Conservation (phyloP, 306 rosid species). For the Abrus precatorius region DNA sequence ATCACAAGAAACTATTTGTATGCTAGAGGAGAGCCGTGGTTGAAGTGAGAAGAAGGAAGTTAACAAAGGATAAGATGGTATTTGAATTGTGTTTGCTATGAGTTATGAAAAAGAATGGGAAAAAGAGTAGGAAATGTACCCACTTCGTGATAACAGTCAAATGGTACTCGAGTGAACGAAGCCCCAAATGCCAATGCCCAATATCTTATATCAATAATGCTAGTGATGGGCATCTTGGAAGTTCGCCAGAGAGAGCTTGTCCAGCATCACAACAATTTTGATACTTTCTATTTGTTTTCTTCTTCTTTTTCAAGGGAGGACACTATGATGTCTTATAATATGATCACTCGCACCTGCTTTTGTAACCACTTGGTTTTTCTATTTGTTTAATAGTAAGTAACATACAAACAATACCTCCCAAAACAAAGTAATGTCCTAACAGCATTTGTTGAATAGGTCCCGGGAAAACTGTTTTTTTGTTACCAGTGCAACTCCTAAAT, state of each 20-base stretch:
- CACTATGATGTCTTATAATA: slow-evolving; percentile 49
- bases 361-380: slow-evolving; percentile 42
- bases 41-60: not conserved
- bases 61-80: not conserved
- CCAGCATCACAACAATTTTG: slow-evolving; percentile 51
- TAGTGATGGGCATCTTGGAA: slow-evolving; percentile 51
- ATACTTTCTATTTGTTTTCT: slow-evolving; percentile 47
- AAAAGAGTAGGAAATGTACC: slow-evolving; percentile 25
- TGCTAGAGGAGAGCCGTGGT: not conserved
- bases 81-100: not conserved
- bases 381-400: slow-evolving; percentile 36
- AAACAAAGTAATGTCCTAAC: slow-evolving; percentile 46
- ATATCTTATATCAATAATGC: slow-evolving; percentile 37
- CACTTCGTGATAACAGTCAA: slow-evolving; percentile 30
- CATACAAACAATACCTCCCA: slow-evolving; percentile 51
- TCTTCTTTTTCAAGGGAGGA: slow-evolving; percentile 39
- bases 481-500: slow-evolving; percentile 22
- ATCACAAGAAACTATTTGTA: not conserved
- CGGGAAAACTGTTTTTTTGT: slow-evolving; percentile 40
- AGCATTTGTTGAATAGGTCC: slow-evolving; percentile 44
- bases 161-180: slow-evolving; percentile 38
- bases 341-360: slow-evolving; percentile 55
- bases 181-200: slow-evolving; percentile 8
- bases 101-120: slow-evolving; percentile 45
- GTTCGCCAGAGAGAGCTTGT: slow-evolving; percentile 49